These are phyloP conservation scores for Podaxis sp. DNA, from an alignment of 768 basidiomycete genomes.

Conservation along the genomic window DNA sequence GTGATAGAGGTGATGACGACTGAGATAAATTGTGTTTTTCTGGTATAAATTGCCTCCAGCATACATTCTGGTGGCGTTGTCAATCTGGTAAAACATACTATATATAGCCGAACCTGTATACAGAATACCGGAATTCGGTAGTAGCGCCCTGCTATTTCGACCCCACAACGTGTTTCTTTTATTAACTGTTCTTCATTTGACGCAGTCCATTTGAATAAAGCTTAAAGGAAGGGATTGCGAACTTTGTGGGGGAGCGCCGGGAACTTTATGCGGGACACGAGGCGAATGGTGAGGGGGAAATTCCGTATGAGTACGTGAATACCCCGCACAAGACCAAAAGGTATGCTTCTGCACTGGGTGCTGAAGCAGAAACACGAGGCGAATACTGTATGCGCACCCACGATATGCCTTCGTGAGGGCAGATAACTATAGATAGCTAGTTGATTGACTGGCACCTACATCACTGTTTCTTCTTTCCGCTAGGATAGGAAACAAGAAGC, in stretches of 20 bases:
- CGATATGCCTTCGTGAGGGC: neutral
- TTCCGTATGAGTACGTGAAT: neutral
- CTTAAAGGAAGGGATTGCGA: neutral
- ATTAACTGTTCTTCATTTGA: neutral
- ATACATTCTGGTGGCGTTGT: neutral
- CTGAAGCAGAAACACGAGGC: neutral
- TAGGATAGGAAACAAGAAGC: slow-evolving; percentile 10
- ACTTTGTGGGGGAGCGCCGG: neutral
- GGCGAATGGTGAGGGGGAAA: neutral
- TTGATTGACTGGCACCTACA: neutral
- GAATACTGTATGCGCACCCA: neutral
- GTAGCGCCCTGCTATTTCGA: neutral
- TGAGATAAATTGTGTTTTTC: neutral
- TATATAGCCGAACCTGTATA: neutral
- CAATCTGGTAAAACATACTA: neutral
- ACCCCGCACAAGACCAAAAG: neutral
- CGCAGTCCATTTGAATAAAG: neutral
- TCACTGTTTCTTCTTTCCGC: neutral
- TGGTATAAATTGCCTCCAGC: neutral
- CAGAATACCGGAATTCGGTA: neutral
- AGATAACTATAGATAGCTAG: neutral
- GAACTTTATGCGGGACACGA: neutral
- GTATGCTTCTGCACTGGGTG: neutral
- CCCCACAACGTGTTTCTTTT: slow-evolving; percentile 3
- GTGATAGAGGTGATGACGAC: neutral